Percentiles rank a stretch among this genome's conserved stretches.
phyloP scores from a whole-genome alignment of 208 protist species.

The Plasmodiophora brassicae region DNA sequence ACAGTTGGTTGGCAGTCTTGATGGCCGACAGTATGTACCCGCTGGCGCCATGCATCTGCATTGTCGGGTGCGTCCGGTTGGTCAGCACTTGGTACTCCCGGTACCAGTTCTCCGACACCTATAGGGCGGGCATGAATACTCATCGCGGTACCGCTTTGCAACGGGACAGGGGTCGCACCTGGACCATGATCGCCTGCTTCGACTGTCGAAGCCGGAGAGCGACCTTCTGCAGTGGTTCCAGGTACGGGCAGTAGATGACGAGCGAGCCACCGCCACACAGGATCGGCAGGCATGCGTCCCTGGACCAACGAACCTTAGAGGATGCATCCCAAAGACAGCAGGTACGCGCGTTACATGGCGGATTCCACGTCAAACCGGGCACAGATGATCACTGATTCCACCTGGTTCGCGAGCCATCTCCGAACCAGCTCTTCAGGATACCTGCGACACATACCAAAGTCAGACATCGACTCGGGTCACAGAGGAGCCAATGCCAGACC shows the following conservation, averaged over 20 bases:
- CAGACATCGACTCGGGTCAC: too few relatives aligned
- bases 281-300: background rate
- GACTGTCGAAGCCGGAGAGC: background rate
- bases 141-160: background rate
- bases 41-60: background rate
- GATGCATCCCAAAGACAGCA: background rate
- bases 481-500: too few relatives aligned
- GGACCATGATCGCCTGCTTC: constrained; percentile 8
- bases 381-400: background rate
- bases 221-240: constrained; percentile 21
- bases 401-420: background rate
- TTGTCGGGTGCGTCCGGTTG: background rate
- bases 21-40: constrained; percentile 25
- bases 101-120: constrained; percentile 30
- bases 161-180: background rate
- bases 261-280: background rate
- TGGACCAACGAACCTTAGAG: background rate
- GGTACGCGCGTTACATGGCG: background rate
- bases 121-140: background rate
- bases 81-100: background rate
- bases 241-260: constrained; percentile 3
- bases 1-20: too few relatives aligned
- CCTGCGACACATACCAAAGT: too few relatives aligned
- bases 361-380: background rate
- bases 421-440: too few relatives aligned